phyloP scores from a whole-genome alignment of 2,329 filamentous ascomycete species.

The Beauveria rudraprayagi region DNA sequence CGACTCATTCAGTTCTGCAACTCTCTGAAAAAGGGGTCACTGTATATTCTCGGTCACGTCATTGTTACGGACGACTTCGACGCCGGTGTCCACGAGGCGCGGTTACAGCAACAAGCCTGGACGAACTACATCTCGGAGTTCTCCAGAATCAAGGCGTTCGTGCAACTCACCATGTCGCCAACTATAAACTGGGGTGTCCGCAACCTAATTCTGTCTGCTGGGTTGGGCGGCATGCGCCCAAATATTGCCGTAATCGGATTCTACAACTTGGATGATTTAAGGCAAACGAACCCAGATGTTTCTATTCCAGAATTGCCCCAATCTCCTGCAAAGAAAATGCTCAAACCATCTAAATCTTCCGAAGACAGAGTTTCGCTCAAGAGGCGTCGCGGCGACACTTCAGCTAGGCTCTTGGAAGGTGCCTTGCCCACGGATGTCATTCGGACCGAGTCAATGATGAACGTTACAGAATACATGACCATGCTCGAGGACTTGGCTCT shows the following conservation, averaged over 20 bases:
- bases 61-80: conserved; percentile 80
- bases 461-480: conserved; percentile 67
- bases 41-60: conserved; percentile 82
- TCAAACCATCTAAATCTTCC: conserved; percentile 21
- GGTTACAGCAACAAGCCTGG: conserved; percentile 74
- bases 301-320: conserved; percentile 45
- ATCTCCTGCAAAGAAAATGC: conserved; percentile 26
- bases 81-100: conserved; percentile 69
- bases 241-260: conserved; percentile 79
- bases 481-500: conserved; percentile 76
- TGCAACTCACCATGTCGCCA: conserved; percentile 78
- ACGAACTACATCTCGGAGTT: conserved; percentile 76
- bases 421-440: conserved; percentile 62
- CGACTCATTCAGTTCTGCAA: conserved; percentile 87
- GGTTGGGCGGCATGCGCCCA: conserved; percentile 78
- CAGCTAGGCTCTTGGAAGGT: conserved; percentile 47
- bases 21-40: conserved; percentile 75
- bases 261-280: conserved; percentile 71
- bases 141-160: conserved; percentile 80
- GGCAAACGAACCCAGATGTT: conserved; percentile 47
- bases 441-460: conserved; percentile 59
- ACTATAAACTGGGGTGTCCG: conserved; percentile 77
- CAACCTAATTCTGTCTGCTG: conserved; percentile 74
- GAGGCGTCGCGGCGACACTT: conserved; percentile 45
- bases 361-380: conserved; percentile 22